Base-by-base conservation (phyloP, 257 asterid genomes). In the Plectranthus barbatus region DNA sequence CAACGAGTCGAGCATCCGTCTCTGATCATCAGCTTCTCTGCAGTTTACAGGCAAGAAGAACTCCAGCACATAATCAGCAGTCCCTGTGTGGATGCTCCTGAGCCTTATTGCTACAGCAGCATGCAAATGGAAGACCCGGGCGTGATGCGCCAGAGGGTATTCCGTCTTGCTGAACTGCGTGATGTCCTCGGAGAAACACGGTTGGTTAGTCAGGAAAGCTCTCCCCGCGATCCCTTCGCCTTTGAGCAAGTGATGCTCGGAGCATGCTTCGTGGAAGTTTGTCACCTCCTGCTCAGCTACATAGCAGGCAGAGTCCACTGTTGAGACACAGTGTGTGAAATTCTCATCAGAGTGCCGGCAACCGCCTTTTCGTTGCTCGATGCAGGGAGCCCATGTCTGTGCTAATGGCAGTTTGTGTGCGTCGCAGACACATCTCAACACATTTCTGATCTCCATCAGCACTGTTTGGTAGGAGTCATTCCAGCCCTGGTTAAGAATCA, bases 61-160 rank as follows among this genome's bases (percentile, higher is more conserved):
- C 79, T 88, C 96, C 37, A 88, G 57, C 57, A 88, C 96, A 55
- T 81, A 88, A 71, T 88, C 96, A 69, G 83, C 84, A 4, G 71
- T 66, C 39, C 80, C 90, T 0, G 86, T 83, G 58, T 73, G 59
- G 9, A 81, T 72, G 46, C 96, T 83, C 58, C 91, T 79, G 67
- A 88, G 82, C 7, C 94, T 91, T 78, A 88, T 81, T 4, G 96
- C 96, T 6, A 83, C 91, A 62, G 91, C 82, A n/a, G 86, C 84
- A 21, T 80, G 72, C 63, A 88, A 44, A 56, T 72, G 54, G 39
- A 81, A 75, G 49, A 88, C 66, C 14, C 84, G 73, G 3, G 96
- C 90, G 11, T 88, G 84, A 67, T 88, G 96, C 13, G 96, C 76
- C 8, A 88, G 81, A 48, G 96, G 94, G 56, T 88, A 88, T 19